Evolutionary conservation across 805 yeast genomes (phyloP), one percentile per base, ranked within the genome.

Genomic region (Cyberlindnera lachancei): DNA sequence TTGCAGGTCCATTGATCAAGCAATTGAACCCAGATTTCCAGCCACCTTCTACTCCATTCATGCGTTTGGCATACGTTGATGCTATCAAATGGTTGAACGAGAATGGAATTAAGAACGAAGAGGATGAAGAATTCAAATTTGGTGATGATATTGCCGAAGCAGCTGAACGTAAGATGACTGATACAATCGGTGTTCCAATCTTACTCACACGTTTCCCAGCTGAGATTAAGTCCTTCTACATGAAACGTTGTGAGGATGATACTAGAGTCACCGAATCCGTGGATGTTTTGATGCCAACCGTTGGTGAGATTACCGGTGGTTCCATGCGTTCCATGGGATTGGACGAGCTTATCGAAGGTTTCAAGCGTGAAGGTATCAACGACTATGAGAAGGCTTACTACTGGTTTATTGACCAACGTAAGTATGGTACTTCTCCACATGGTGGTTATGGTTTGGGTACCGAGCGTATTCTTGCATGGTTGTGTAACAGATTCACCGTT

Each of bases 61-160:
- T 70, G 70, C 80, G 99, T 67, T 73, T 92, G 81, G 77, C 79
- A 48, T 92, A 92, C 66, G 74, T 77, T 37, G 79, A 90, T 33
- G 98, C 98, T 18, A 70, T 92, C 48, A 85, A 79, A 22, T 92
- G 98, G 97, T 78, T 92, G 63, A 85, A 86, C 73, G 96, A 88
- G 63, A 86, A 90, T 63, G 90, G 81, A 34, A 76, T 94, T 52
- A 78, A 79, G 53, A 92, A 90, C 73, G 98, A 92, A 68, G 96
- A 90, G 10, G 96, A 92, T 42, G 82, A 86, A 57, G 65, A 68
- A 47, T 92, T 90, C 79, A 75, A 81, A 63, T 92, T 92, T 48
- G 99, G 99, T 60, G 99, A 92, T 56, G 99, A 92, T 60, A 92
- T 92, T 44, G 96, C 97, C 40, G 99, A 92, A 67, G 98, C 98